These are phyloP conservation scores for Elsinoe fawcettii DNA, from an alignment of 2,329 filamentous ascomycete genomes.

Conservation along the genomic window DNA sequence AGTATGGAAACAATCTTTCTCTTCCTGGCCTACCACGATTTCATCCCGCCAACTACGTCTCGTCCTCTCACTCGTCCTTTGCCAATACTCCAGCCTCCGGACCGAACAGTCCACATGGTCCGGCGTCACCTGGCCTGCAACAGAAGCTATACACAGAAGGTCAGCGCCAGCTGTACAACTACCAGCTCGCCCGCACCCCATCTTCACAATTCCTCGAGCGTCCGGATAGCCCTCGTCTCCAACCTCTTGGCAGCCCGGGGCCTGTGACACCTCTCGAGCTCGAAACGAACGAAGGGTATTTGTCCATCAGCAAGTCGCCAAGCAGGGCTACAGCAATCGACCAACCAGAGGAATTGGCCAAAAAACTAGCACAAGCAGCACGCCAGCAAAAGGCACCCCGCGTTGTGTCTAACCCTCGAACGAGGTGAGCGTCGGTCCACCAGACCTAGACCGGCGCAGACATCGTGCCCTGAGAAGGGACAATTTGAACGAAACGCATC, in stretches of 20 bases:
- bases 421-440: not conserved
- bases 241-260: constrained; percentile 44
- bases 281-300: constrained; percentile 38
- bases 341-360: constrained; percentile 36
- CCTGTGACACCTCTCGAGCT: constrained; percentile 47
- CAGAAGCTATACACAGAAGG: constrained; percentile 41
- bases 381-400: constrained; percentile 8
- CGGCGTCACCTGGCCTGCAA: constrained; percentile 37
- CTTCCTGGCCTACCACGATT: constrained; percentile 45
- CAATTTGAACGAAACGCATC: not conserved
- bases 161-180: constrained; percentile 42
- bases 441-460: not conserved
- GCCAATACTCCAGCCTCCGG: constrained; percentile 32
- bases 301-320: constrained; percentile 34
- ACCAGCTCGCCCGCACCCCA: constrained; percentile 32
- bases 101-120: constrained; percentile 35
- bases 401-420: not conserved
- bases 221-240: constrained; percentile 42
- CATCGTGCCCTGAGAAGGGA: not conserved
- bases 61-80: constrained; percentile 29
- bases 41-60: constrained; percentile 46
- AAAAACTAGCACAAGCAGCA: constrained; percentile 36
- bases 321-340: constrained; percentile 16
- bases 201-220: constrained; percentile 25
- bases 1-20: constrained; percentile 33